These are phyloP conservation scores for Penicillium verhagenii DNA, from an alignment of 495 filamentous ascomycete species.

Conservation along the genomic window DNA sequence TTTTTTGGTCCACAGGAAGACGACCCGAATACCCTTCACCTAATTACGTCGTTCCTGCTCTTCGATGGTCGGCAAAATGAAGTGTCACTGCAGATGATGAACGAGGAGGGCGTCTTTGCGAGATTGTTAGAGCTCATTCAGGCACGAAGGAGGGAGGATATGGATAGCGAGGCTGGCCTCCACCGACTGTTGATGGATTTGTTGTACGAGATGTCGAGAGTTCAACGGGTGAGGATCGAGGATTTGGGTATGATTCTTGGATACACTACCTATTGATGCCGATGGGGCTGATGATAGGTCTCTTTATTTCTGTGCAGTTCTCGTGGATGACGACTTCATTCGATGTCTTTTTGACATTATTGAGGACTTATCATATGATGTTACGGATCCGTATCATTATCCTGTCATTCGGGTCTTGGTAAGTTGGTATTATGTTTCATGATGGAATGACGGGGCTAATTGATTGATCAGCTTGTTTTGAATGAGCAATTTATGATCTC, in stretches of 20 bases:
- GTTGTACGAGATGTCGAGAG: conserved; percentile 94
- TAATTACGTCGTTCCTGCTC: conserved; percentile 83
- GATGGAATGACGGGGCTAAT: conserved; percentile 7
- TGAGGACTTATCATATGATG: conserved; percentile 85
- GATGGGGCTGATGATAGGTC: background rate
- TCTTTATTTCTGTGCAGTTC: conserved; percentile 32
- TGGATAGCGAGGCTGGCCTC: conserved; percentile 62
- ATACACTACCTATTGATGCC: background rate
- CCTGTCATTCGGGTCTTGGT: conserved; percentile 91
- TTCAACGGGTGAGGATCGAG: conserved; percentile 74
- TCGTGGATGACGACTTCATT: conserved; percentile 83
- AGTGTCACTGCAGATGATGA: conserved; percentile 79
- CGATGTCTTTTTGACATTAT: conserved; percentile 83
- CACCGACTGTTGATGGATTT: conserved; percentile 84
- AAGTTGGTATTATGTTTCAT: conserved; percentile 15
- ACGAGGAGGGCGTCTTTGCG: conserved; percentile 77
- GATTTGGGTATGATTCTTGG: conserved; percentile 62
- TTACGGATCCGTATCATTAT: conserved; percentile 94
- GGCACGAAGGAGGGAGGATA: conserved; percentile 58
- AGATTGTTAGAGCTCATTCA: conserved; percentile 81
- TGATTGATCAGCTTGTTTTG: conserved; percentile 69
- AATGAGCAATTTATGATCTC: conserved; percentile 98
- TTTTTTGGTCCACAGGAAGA: conserved; percentile 61
- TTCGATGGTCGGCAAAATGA: conserved; percentile 85
- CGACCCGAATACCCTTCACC: conserved; percentile 70